Conservation (phyloP, 306 rosid genomes). For the Corylus avellana region DNA sequence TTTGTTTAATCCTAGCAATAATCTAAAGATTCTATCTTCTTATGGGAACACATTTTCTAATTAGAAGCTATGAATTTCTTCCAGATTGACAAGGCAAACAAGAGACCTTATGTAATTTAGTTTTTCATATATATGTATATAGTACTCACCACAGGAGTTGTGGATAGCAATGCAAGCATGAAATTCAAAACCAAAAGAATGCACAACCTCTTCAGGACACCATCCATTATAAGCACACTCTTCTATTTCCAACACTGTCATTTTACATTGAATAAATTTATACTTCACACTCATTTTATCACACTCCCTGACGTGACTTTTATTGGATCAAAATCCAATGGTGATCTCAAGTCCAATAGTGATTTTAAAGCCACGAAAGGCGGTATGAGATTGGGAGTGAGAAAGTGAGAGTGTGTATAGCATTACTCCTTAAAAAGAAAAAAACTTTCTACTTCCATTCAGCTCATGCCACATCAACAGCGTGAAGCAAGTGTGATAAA, state of each 20-base stretch:
- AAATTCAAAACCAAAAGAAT: not conserved
- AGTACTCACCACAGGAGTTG: not conserved
- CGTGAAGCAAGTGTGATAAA: too few species aligned
- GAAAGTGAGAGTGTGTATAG: too few species aligned
- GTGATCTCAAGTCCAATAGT: too few species aligned
- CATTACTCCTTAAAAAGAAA: too few species aligned
- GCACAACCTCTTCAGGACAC: not conserved
- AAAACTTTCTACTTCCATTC: too few species aligned
- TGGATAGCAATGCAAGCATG: not conserved
- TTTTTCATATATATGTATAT: not conserved
- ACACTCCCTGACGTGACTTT: too few species aligned
- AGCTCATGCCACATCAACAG: too few species aligned
- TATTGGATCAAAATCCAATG: too few species aligned
- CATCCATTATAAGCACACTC: conserved; percentile 7
- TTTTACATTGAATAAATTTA: not conserved
- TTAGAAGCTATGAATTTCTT: not conserved
- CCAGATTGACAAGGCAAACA: not conserved
- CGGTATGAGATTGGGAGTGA: too few species aligned
- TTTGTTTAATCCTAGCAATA: not conserved
- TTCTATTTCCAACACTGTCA: not conserved
- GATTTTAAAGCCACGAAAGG: too few species aligned
- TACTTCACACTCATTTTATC: too few species aligned
- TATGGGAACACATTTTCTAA: not conserved
- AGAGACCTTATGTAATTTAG: not conserved
- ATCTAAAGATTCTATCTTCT: not conserved